A percentile compares a stretch with the other conserved stretches of the same genome.
Conservation (phyloP, 1,139 yeast species). For the Kurtzmaniella quercitrusa region DNA sequence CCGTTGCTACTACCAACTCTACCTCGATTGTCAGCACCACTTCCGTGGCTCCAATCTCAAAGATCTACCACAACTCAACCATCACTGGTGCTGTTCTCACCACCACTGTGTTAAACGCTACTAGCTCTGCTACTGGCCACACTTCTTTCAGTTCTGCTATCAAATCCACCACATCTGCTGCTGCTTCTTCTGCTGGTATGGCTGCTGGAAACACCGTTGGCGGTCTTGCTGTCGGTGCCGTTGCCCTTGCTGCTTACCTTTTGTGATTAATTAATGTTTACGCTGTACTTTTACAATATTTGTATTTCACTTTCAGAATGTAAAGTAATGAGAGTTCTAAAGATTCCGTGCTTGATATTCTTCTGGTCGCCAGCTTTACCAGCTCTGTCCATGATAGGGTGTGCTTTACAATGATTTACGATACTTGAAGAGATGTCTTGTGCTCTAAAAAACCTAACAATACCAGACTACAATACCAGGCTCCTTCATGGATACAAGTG, state of each 20-base stretch:
- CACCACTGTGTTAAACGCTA: slow-evolving; percentile 9
- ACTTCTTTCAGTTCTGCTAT: slow-evolving; percentile 5
- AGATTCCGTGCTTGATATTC: too few relatives aligned
- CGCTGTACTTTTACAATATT: neutral
- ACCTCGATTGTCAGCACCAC: slow-evolving; percentile 14
- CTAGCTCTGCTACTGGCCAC: slow-evolving; percentile 9
- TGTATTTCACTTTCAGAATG: neutral
- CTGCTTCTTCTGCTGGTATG: slow-evolving; percentile 11
- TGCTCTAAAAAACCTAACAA: too few relatives aligned
- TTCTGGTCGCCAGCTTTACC: too few relatives aligned
- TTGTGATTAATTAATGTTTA: slow-evolving; percentile 5
- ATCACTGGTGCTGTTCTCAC: slow-evolving; percentile 3
- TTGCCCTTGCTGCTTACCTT: slow-evolving; percentile 9
- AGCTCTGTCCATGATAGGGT: too few relatives aligned
- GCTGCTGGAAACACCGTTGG: slow-evolving; percentile 13
- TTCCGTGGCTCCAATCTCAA: slow-evolving; percentile 10
- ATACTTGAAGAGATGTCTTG: too few relatives aligned
- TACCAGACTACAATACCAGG: too few relatives aligned
- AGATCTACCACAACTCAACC: neutral
- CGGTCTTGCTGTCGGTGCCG: slow-evolving; percentile 8
- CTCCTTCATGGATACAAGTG: too few relatives aligned
- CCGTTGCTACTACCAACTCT: slow-evolving; percentile 13
- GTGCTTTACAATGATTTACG: too few relatives aligned
- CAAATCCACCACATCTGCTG: slow-evolving; percentile 26
- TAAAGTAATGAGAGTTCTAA: too few relatives aligned